A percentile compares a stretch with the other conserved stretches of the same genome.
Conservation (phyloP, 495 filamentous ascomycete genomes). For the Penicillium roqueforti region DNA sequence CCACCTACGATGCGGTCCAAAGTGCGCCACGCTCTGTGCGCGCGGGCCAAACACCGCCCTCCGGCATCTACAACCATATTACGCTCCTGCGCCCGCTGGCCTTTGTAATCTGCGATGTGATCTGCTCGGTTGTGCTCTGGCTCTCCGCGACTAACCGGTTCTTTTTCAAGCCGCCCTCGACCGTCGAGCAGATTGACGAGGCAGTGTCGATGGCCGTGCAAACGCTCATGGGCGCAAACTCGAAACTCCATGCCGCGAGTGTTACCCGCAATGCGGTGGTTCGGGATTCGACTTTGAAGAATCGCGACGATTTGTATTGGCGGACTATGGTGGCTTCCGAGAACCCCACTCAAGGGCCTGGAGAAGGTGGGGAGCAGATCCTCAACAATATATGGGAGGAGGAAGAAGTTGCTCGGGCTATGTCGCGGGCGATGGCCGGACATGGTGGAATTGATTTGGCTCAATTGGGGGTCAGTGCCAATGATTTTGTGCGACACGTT, state of each 20-base stretch:
- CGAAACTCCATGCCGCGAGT: slow-evolving; percentile 51
- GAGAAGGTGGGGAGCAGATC: slow-evolving; percentile 22
- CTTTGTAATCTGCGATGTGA: slow-evolving; percentile 58
- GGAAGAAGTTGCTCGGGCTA: slow-evolving; percentile 52
- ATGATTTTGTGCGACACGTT: slow-evolving; percentile 41
- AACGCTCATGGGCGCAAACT: slow-evolving; percentile 40
- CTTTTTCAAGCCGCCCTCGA: slow-evolving; percentile 49
- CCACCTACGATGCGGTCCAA: slow-evolving; percentile 59
- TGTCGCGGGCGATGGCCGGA: slow-evolving; percentile 46
- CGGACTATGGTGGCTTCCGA: slow-evolving; percentile 42
- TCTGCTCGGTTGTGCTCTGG: slow-evolving; percentile 61
- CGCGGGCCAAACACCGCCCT: slow-evolving; percentile 31
- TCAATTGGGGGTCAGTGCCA: slow-evolving; percentile 41
- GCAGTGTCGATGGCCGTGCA: slow-evolving; percentile 38
- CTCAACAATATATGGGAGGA: slow-evolving; percentile 48
- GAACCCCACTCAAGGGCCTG: slow-evolving; percentile 23
- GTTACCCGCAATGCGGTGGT: slow-evolving; percentile 56
- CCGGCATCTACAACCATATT: slow-evolving; percentile 62
- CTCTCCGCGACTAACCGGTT: slow-evolving; percentile 71
- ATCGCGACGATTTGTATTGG: slow-evolving; percentile 57
- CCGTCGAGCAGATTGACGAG: slow-evolving; percentile 43
- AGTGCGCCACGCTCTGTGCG: slow-evolving; percentile 36
- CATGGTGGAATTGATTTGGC: slow-evolving; percentile 46
- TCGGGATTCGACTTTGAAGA: slow-evolving; percentile 52
- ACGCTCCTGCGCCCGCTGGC: slow-evolving; percentile 53